Conservation (phyloP, 352 stramenopile species). For the Phytopythium chamaehyphon region DNA sequence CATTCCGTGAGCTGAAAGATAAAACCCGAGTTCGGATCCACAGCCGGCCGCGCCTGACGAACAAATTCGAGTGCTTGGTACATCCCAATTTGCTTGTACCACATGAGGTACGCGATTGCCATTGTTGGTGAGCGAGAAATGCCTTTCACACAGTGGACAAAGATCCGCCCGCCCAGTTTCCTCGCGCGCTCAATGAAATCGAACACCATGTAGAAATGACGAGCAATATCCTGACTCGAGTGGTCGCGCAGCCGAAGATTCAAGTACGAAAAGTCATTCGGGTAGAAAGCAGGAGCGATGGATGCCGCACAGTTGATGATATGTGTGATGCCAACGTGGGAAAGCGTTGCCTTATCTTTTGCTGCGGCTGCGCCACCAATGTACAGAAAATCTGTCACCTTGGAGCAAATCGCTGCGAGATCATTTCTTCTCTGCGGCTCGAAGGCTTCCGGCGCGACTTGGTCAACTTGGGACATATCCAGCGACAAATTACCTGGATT, state of each 20-base stretch:
- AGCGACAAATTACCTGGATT: constrained; percentile 83
- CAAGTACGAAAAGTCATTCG: constrained; percentile 80
- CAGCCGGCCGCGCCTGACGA: constrained; percentile 60
- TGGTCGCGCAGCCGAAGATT: constrained; percentile 88
- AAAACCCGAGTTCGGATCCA: constrained; percentile 85
- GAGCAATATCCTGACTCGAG: constrained; percentile 78
- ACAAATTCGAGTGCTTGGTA: constrained; percentile 82
- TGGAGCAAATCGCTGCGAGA: constrained; percentile 67
- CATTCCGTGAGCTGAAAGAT: constrained; percentile 89
- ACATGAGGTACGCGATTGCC: constrained; percentile 89
- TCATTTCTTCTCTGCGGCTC: constrained; percentile 38
- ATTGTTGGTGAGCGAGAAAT: constrained; percentile 87
- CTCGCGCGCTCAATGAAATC: constrained; percentile 85
- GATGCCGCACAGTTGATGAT: constrained; percentile 87
- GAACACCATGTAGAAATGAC: constrained; percentile 87
- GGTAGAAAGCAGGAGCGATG: constrained; percentile 70
- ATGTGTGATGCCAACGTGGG: constrained; percentile 79
- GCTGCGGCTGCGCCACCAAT: constrained; percentile 79
- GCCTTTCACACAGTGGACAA: constrained; percentile 86
- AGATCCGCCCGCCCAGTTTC: constrained; percentile 62
- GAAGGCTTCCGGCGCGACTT: constrained; percentile 22
- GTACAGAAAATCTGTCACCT: constrained; percentile 85
- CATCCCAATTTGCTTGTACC: constrained; percentile 78
- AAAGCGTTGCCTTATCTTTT: constrained; percentile 70
- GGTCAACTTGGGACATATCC: constrained; percentile 75